Base-by-base conservation (phyloP, 352 stramenopile genomes). In the Pythium rhizo-oryzae region DNA sequence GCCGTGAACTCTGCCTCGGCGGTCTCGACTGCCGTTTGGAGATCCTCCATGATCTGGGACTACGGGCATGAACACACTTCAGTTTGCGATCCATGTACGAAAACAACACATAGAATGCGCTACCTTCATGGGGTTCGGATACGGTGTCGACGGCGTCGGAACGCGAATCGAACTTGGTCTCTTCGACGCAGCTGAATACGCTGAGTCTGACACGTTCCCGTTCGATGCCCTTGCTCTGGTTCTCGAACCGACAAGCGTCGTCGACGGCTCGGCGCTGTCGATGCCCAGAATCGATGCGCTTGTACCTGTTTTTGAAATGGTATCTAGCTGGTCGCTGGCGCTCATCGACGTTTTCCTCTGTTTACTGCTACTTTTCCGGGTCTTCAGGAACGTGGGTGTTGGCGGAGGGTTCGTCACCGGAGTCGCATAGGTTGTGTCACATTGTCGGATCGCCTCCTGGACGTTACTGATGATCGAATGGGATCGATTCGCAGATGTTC, bases 391-490 rank as follows among this genome's bases (percentile, higher is more conserved):
- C 13, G 37, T 54, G 6, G 65, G 57, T 24, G 59, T 24, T 28
- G 58, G 50, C 4, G 51, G 41, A 8, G 59, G 51, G 55, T 67
- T 67, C 15, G 66, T 72, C 16, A 49, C 64, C 6, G 83, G 83
- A 35, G 69, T 72, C 51, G 77, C 59, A 49, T 81, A 90, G 35
- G 78, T 87, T 12, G 77, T 79, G 61, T 91, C 85, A 58, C 83
- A 90, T 60, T 85, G 78, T 21, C 83, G 82, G 11, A 92, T 72
- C n/a, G 84, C 82, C 37, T 92, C 82, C 56, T 93, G 85, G 24
- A 87, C 75, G 61, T 84, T 91, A 28, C 82, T 82, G 50, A 91
- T 88, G 19, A 93, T 67, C 11, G 83, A 92, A 68, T 91, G 89
- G 30, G 85, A 92, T 62, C 68, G 73, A 58, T 79, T 76, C 15